Percentiles rank a stretch among this genome's conserved stretches.
phyloP scores from a whole-genome alignment of 495 filamentous ascomycete genomes.

The Hyaloscypha hepaticicola region DNA sequence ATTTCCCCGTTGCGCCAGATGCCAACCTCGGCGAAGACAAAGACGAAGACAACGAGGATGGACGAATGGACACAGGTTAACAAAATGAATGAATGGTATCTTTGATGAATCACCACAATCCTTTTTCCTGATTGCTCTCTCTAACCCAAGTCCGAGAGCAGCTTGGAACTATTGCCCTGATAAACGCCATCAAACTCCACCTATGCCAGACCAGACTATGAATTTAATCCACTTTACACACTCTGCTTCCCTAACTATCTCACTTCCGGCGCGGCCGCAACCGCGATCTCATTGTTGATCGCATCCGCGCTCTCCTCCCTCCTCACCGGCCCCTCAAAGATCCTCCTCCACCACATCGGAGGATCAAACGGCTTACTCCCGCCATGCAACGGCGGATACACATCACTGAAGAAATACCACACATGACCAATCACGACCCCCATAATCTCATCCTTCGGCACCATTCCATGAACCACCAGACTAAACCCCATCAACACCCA shows the following conservation, averaged over 20 bases:
- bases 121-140: neutral
- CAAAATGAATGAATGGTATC: constrained; percentile 24
- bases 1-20: constrained; percentile 47
- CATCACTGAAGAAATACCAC: constrained; percentile 98
- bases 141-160: constrained; percentile 4
- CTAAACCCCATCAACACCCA: constrained; percentile 96
- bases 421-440: constrained; percentile 92
- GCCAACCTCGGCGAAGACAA: constrained; percentile 34
- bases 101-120: constrained; percentile 8
- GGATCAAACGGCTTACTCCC: constrained; percentile 87
- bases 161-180: neutral
- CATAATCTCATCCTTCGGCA: constrained; percentile 95
- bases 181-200: constrained; percentile 20
- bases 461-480: constrained; percentile 74
- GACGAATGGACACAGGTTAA: constrained; percentile 15
- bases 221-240: neutral
- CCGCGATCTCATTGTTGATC: constrained; percentile 53
- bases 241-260: constrained; percentile 13
- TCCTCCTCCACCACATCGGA: constrained; percentile 82
- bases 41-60: constrained; percentile 31
- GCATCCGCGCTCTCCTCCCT: constrained; percentile 46
- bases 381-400: constrained; percentile 87
- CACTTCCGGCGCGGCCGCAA: constrained; percentile 44
- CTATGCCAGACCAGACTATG: constrained; percentile 2
- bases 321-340: constrained; percentile 63